phyloP scores from a whole-genome alignment of 2,329 filamentous ascomycete species.

The Pseudogymnoascus destructans region DNA sequence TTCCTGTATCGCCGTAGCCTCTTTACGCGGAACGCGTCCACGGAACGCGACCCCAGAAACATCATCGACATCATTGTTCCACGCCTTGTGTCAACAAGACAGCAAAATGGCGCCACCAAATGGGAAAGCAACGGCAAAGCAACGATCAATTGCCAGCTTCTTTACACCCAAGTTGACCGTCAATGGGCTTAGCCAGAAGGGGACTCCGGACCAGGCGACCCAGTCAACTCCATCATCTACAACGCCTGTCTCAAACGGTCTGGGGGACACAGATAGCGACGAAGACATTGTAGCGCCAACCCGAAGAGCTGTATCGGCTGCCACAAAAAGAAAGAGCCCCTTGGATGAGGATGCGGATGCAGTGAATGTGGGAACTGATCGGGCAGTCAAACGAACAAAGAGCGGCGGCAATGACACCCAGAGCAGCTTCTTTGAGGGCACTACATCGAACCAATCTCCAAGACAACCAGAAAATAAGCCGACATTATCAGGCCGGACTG shows the following conservation, averaged over 20 bases:
- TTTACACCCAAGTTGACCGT: slow-evolving; percentile 50
- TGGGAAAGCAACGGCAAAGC: slow-evolving; percentile 34
- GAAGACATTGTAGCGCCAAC: slow-evolving; percentile 15
- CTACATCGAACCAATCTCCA: slow-evolving; percentile 26
- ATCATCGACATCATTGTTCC: slow-evolving; percentile 3
- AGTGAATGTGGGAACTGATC: slow-evolving; percentile 29
- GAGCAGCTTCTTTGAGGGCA: slow-evolving; percentile 30
- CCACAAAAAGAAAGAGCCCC: slow-evolving; percentile 36
- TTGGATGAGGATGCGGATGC: slow-evolving; percentile 36
- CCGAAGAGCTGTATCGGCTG: slow-evolving; percentile 14
- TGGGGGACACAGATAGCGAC: slow-evolving; percentile 22
- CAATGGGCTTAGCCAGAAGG: slow-evolving; percentile 29
- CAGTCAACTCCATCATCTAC: slow-evolving; percentile 25
- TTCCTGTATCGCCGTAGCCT: background rate
- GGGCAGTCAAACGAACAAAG: slow-evolving; percentile 34
- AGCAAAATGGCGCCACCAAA: slow-evolving; percentile 20
- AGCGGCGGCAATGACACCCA: slow-evolving; percentile 29
- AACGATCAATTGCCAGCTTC: slow-evolving; percentile 77
- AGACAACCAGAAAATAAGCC: slow-evolving; percentile 15
- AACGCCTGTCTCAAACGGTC: slow-evolving; percentile 10
- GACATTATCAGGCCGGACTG: slow-evolving; percentile 32
- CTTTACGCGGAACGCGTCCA: slow-evolving; percentile 15
- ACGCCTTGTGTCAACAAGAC: background rate
- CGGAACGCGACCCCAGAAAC: slow-evolving; percentile 2
- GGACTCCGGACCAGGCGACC: slow-evolving; percentile 24